Base-by-base conservation (phyloP, 306 rosid species). In the Oemleria cerasiformis region DNA sequence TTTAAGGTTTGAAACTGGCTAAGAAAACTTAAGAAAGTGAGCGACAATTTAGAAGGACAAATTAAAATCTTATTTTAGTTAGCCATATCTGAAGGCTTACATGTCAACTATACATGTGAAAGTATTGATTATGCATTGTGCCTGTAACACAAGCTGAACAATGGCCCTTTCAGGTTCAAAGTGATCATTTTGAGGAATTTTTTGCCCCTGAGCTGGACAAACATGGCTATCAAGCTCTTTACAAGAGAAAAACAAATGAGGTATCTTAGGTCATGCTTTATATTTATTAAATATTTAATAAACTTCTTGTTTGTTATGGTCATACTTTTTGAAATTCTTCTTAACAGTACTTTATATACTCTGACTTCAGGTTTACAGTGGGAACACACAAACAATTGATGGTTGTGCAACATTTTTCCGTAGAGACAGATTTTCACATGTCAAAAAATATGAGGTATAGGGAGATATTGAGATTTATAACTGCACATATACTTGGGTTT, bases 361-460 rank as follows among this genome's bases (percentile, higher is more conserved):
- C 61, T 73, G 79, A 17, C 55, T 83, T 39, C 85, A 95, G 99
- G 86, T 91, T 73, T 84, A 75, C 63, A 80, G 45, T 64, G 88
- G 87, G 68, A 89, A 82, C 42, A 60, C 74, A 1, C 86, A 75
- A 72, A 85, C 86, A 51, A 85, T 95, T 77, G 99, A 95, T 53
- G 97, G 99, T 38, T 95, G 99, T 86, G 99, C 99, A 39, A 95
- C 99, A 67, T 95, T 95, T 86, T 95, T 88, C 81, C 99, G 97
- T 45, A 83, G 96, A 84, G 99, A 95, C 78, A 91, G 96, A 88
- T 95, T 95, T 77, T 79, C 92, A 2, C 97, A 89, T 71, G 95
- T 94, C 65, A 94, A 94, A 76, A 94, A 94, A 94, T 94, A 94
- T 49, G 99, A 94, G 99, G 99, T 91, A 30, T 30, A 58, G 23